Base-by-base conservation (phyloP, 1,139 yeast species). In the Geotrichum cucujoidarum region DNA sequence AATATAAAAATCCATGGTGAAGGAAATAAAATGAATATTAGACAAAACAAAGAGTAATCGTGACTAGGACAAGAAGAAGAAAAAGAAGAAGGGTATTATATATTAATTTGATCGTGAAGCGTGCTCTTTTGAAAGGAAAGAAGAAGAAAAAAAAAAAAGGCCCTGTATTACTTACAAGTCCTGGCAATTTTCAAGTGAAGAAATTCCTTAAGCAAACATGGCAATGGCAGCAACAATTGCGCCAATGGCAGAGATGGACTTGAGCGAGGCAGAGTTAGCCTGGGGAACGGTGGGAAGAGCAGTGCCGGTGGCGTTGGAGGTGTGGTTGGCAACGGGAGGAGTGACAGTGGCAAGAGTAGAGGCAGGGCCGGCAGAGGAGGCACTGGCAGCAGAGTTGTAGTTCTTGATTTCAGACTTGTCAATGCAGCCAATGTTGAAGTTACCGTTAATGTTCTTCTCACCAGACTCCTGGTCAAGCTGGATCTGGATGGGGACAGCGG, bases 361-460 rank as follows among this genome's bases (percentile, higher is more conserved):
- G 14, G 36, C 21, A 18, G 45, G 14, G 21, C 35, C 35, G 17
- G 27, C 42, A 24, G 40, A 8, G 10, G 38, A 10, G 25, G 40
- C 17, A 14, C 32, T 22, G 24, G 13, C 31, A 24, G 47, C 13
- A n/a, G 25, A 21, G 45, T 16, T n/a, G 47, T 14, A 24, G 49
- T 35, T 27, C 13, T 4, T 20, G 35, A 49, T 43, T 22, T 40
- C 25, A 18, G 50, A 31, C 45, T 46, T 49, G 40, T 32, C 44
- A 24, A 49, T 32, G 38, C 53, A 49, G 3, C 53, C 53, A 49
- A 49, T 47, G 37, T 39, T 43, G 20, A 49, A 46, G 41, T 46
- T 46, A 32, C 53, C 53, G 22, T 49, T 41, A 25, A 49, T 42
- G 13, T 46, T 18, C n/a, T 45, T 38, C 8, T 6, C 6, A 33